Evolutionary conservation across 495 filamentous ascomycete genomes (phyloP).

Genomic region (Articulospora tetracladia): DNA sequence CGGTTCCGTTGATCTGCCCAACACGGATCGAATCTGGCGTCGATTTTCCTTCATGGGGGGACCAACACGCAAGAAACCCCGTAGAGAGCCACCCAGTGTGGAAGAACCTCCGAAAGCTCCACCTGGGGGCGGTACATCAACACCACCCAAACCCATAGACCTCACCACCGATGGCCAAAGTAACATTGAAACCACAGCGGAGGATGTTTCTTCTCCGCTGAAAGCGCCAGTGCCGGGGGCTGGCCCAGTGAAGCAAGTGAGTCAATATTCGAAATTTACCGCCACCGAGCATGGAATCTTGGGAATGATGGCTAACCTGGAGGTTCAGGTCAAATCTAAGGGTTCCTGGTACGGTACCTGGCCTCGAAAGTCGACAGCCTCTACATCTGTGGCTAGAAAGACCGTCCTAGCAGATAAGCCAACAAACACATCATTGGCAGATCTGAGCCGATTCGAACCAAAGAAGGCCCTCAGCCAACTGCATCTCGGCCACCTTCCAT

Average conservation of each 20-base stretch:
- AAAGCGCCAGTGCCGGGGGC: background rate
- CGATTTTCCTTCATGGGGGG: conserved; percentile 21
- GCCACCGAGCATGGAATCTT: background rate
- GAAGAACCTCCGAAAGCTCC: background rate
- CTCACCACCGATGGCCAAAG: background rate
- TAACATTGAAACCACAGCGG: background rate
- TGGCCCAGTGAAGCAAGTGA: conserved; percentile 9
- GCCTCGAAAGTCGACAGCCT: conserved; percentile 66
- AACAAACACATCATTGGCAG: conserved; percentile 32
- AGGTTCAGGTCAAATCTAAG: conserved; percentile 24
- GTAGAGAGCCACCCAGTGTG: conserved; percentile 17
- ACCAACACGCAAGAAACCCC: conserved; percentile 20
- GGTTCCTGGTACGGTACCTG: conserved; percentile 63
- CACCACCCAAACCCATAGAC: background rate
- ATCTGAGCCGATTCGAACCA: conserved; percentile 43
- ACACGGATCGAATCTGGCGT: background rate
- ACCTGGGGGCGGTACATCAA: background rate
- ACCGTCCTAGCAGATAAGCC: conserved; percentile 58
- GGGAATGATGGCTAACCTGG: background rate
- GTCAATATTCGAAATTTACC: background rate
- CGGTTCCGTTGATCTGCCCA: background rate
- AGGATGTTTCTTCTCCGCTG: conserved; percentile 5
- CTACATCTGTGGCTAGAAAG: conserved; percentile 73
- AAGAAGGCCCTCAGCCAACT: conserved; percentile 31
- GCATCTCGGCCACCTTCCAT: conserved; percentile 34